Base-by-base conservation (phyloP, 495 filamentous ascomycete species). In the Eremomyces bilateralis region DNA sequence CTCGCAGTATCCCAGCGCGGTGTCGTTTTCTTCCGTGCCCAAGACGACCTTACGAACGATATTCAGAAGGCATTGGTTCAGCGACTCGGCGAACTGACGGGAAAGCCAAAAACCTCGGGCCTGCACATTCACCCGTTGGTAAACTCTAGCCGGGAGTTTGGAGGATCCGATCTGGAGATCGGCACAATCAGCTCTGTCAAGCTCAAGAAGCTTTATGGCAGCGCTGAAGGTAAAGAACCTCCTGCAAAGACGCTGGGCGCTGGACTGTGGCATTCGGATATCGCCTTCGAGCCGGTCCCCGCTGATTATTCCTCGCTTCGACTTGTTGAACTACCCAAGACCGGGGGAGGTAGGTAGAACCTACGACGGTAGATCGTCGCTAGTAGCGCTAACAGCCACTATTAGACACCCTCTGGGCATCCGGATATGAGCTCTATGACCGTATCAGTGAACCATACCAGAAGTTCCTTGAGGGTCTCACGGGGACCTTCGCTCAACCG, bases 41-140 rank as follows among this genome's bases (percentile, higher is more conserved):
- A 43, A 22, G 17, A 39, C 31, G 35, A 33, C 28, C 41, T 39
- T 1, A 39, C 41, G 16, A 30, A 43, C 24, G 31, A 30, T 0
- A 35, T 35, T 2, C 41, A 43, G 24, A 43, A 43, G 20, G 2
- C 34, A 20, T 27, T 51, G 4, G 31, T 36, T 27, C 6, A 29
- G n/a, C 32, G 22, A 13, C 34, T 42, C n/a, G 35, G 48, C 15
- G 16, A n/a, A n/a, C n/a, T n/a, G n/a, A n/a, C n/a, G n/a, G n/a
- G n/a, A n/a, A n/a, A n/a, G n/a, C n/a, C n/a, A 39, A 16, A 11
- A 24, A 30, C 19, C 2, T 43, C 41, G 5, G 37, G 27, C 25
- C 53, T 80, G 22, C 76, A 80, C 44, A 70, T 79, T 39, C 76
- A 81, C 50, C 74, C 76, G 0, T 46, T 79, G 24, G 59, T 52